A percentile compares a stretch with the other conserved stretches of the same genome.
Conservation (phyloP, 2,329 filamentous ascomycete genomes). For the Gyromitra esculenta region DNA sequence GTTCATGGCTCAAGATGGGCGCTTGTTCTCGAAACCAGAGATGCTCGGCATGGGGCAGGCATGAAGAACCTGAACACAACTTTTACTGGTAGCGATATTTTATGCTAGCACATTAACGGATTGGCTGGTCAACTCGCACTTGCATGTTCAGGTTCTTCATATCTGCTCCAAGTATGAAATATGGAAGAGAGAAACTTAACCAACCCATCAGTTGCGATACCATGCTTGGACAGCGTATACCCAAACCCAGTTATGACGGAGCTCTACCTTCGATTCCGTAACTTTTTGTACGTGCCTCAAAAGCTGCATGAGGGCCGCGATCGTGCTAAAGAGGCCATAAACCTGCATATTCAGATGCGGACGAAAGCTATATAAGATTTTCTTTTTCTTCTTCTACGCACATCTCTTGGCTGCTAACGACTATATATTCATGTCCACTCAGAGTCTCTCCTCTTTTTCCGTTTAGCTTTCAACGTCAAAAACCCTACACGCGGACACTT, state of each 20-base stretch:
- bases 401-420: background rate
- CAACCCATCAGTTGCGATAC: background rate
- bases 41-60: background rate
- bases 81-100: no score
- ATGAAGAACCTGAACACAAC: no score
- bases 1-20: no score
- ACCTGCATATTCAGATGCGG: constrained; percentile 19
- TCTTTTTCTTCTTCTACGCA: constrained; percentile 32
- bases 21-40: background rate
- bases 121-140: no score
- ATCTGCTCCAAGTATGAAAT: background rate
- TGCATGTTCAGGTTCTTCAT: background rate
- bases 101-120: no score
- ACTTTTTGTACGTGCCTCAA: background rate
- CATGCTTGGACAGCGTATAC: background rate
- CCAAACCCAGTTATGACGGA: background rate
- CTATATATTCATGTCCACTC: constrained; percentile 28
- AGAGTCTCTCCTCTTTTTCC: background rate
- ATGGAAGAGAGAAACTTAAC: no score
- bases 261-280: background rate
- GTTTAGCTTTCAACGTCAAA: background rate
- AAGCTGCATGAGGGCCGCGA: background rate
- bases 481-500: background rate
- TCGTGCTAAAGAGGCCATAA: background rate
- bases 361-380: constrained; percentile 4